Conservation (phyloP, 768 basidiomycete genomes). For the Podaxis mareebaensis region DNA sequence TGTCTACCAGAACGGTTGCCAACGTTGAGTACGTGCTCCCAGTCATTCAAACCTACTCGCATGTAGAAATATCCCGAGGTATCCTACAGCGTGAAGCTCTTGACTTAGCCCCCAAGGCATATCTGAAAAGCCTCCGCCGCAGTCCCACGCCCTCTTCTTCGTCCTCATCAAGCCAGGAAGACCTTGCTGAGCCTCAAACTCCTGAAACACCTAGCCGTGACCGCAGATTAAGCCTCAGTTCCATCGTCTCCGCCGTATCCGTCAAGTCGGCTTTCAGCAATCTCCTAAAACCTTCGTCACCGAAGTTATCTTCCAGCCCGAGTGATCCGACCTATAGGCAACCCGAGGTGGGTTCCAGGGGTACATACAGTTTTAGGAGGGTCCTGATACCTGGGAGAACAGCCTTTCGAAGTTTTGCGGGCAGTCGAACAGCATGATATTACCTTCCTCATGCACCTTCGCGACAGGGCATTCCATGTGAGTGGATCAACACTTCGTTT, state of each 20-base stretch:
- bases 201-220: slow-evolving; percentile 15
- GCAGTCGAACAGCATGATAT: slow-evolving; percentile 88
- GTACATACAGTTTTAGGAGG: not conserved
- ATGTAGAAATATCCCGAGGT: slow-evolving; percentile 37
- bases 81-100: slow-evolving; percentile 76
- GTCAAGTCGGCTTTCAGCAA: slow-evolving; percentile 19
- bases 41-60: not conserved
- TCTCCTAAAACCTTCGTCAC: slow-evolving; percentile 16
- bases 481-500: slow-evolving; percentile 25
- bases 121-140: slow-evolving; percentile 32
- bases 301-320: slow-evolving; percentile 8
- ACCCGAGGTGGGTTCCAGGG: not conserved
- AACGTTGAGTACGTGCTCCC: slow-evolving; percentile 48
- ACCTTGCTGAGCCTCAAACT: not conserved
- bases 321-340: not conserved
- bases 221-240: slow-evolving; percentile 23
- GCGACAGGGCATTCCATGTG: slow-evolving; percentile 80
- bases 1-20: slow-evolving; percentile 75
- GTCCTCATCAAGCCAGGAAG: slow-evolving; percentile 4
- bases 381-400: not conserved
- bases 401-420: slow-evolving; percentile 67
- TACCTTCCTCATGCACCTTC: slow-evolving; percentile 78
- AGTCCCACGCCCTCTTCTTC: slow-evolving; percentile 3
- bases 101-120: slow-evolving; percentile 52
- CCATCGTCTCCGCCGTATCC: slow-evolving; percentile 22